Evolutionary conservation across 352 stramenopile species (phyloP).

Genomic region (Phytophthora cryptogea): DNA sequence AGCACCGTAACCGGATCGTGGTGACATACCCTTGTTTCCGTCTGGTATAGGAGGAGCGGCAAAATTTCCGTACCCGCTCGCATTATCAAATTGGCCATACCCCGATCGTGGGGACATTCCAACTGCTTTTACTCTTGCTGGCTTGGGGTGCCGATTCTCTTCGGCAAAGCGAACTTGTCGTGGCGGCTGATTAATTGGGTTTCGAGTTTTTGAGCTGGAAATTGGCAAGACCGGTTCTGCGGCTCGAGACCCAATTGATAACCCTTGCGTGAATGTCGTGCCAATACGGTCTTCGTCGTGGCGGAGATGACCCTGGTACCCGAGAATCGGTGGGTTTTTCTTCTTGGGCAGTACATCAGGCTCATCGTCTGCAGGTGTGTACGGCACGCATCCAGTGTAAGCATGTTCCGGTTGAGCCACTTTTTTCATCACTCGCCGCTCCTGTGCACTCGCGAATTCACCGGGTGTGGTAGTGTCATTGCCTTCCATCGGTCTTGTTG

Average conservation of each 20-base stretch:
- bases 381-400: slow-evolving; percentile 61
- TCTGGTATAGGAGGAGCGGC: slow-evolving; percentile 14
- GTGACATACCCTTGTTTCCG: slow-evolving; percentile 22
- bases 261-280: slow-evolving; percentile 68
- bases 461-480: slow-evolving; percentile 11
- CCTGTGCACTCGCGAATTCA: slow-evolving; percentile 41
- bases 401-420: slow-evolving; percentile 65
- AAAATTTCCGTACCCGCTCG: slow-evolving; percentile 46
- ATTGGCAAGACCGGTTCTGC: slow-evolving; percentile 11
- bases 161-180: slow-evolving; percentile 30
- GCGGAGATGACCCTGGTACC: slow-evolving; percentile 66
- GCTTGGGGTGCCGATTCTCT: slow-evolving; percentile 9
- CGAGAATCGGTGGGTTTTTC: slow-evolving; percentile 52
- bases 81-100: slow-evolving; percentile 42
- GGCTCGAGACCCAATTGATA: slow-evolving; percentile 38
- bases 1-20: slow-evolving; percentile 30
- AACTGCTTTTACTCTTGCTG: not conserved
- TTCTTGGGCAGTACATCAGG: slow-evolving; percentile 25
- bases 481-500: slow-evolving; percentile 3
- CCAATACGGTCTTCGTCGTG: slow-evolving; percentile 63
- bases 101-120: slow-evolving; percentile 30
- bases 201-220: slow-evolving; percentile 3
- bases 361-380: slow-evolving; percentile 18
- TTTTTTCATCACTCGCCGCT: slow-evolving; percentile 74
- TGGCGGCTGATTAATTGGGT: slow-evolving; percentile 9